phyloP scores from a whole-genome alignment of 768 basidiomycete genomes.

The Amanita phalloides region DNA sequence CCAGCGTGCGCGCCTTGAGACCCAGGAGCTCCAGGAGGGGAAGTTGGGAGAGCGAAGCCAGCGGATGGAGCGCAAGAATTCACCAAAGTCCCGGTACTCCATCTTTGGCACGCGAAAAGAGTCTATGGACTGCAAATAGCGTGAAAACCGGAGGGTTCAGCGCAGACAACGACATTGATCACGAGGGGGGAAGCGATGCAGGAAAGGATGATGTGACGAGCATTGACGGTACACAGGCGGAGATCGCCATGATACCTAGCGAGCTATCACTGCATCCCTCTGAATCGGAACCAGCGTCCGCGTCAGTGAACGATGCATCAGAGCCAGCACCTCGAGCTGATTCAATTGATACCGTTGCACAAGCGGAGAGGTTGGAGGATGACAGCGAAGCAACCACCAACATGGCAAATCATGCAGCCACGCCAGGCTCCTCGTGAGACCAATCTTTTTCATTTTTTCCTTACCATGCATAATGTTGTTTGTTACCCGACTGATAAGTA shows the following conservation, averaged over 20 bases:
- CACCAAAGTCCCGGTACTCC: conserved; percentile 36
- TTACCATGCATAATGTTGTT: background rate
- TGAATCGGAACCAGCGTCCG: background rate
- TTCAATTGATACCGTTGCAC: background rate
- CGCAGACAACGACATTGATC: conserved; percentile 30
- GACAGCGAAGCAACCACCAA: background rate
- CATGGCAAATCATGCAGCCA: background rate
- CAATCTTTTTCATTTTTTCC: background rate
- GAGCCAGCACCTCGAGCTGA: background rate
- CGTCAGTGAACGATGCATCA: background rate
- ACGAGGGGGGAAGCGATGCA: conserved; percentile 11
- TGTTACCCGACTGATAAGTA: background rate
- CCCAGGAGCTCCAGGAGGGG: conserved; percentile 78
- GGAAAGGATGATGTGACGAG: background rate
- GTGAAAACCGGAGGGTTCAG: conserved; percentile 46
- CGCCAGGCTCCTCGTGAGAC: background rate
- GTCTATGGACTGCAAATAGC: conserved; percentile 52
- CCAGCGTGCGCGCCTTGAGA: conserved; percentile 82
- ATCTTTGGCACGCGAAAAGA: conserved; percentile 40
- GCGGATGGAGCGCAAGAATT: conserved; percentile 76
- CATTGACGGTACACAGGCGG: background rate
- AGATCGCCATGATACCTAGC: background rate
- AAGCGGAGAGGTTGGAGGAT: background rate
- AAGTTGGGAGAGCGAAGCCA: conserved; percentile 88
- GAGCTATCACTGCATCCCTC: background rate